phyloP scores from a whole-genome alignment of 1,284 basidiomycete species.

The Sutorius eximius region DNA sequence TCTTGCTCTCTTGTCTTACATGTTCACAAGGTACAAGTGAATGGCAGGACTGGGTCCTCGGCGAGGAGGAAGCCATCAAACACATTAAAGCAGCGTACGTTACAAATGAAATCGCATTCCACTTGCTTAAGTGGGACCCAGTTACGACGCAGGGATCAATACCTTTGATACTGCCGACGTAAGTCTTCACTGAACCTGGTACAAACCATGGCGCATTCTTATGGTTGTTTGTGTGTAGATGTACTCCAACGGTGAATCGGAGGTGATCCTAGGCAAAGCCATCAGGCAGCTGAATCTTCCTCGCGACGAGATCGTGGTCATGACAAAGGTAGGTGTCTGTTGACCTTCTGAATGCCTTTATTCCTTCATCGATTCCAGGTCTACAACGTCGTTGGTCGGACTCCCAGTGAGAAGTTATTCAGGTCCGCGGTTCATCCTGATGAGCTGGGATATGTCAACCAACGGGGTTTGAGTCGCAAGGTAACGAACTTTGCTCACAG shows the following conservation, averaged over 20 bases:
- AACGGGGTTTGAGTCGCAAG: constrained; percentile 51
- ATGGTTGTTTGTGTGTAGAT: constrained; percentile 31
- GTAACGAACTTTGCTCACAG: constrained; percentile 19
- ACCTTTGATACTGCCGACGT: constrained; percentile 65
- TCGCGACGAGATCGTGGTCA: constrained; percentile 71
- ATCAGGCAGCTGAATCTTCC: constrained; percentile 70
- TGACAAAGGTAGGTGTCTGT: constrained; percentile 60
- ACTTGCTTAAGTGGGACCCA: constrained; percentile 14
- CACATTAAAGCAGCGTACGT: constrained; percentile 55
- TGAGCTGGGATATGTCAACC: constrained; percentile 53
- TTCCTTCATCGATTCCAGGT: constrained; percentile 27
- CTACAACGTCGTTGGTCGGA: constrained; percentile 34
- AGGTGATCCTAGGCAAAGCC: constrained; percentile 74
- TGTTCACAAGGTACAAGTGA: constrained; percentile 18
- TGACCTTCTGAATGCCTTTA: background rate
- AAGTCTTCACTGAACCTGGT: constrained; percentile 1
- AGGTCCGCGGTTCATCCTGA: constrained; percentile 28
- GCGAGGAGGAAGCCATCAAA: constrained; percentile 53
- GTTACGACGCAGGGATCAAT: constrained; percentile 61
- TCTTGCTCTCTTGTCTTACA: background rate
- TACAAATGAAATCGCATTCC: background rate
- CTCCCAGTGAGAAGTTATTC: constrained; percentile 21
- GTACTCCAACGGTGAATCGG: constrained; percentile 68
- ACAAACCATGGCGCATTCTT: background rate
- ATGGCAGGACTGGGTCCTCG: constrained; percentile 53